Conservation (phyloP, 352 stramenopile genomes). For the Phytophthora aleatoria region DNA sequence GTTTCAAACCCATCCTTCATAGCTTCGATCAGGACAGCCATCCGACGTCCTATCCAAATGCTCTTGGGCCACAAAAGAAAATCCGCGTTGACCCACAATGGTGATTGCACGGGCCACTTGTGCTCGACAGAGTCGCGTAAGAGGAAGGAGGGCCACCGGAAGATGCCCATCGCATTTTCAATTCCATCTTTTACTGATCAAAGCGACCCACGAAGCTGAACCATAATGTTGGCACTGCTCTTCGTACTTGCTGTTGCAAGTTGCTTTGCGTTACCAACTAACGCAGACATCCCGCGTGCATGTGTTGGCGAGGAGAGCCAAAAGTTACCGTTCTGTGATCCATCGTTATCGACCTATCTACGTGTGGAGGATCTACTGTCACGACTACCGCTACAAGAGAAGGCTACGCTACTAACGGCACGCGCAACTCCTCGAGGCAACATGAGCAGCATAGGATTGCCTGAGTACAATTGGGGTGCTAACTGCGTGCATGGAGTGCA, state of each 20-base stretch:
- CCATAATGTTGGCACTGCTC: not conserved
- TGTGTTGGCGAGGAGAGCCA: slow-evolving; percentile 34
- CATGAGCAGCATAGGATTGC: slow-evolving; percentile 79
- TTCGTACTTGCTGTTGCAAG: slow-evolving; percentile 11
- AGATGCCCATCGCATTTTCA: not conserved
- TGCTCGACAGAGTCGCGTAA: slow-evolving; percentile 3
- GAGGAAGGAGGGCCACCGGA: not conserved
- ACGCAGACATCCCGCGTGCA: slow-evolving; percentile 48
- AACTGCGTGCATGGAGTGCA: slow-evolving; percentile 93
- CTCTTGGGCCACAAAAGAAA: slow-evolving; percentile 1
- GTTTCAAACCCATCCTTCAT: not conserved
- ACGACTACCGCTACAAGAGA: slow-evolving; percentile 67
- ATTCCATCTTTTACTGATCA: not conserved
- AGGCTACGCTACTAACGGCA: slow-evolving; percentile 63
- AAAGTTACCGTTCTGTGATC: slow-evolving; percentile 45
- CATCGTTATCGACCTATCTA: slow-evolving; percentile 43
- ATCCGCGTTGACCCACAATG: not conserved
- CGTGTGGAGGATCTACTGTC: slow-evolving; percentile 78
- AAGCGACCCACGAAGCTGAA: not conserved
- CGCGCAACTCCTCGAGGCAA: slow-evolving; percentile 60
- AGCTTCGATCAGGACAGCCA: not conserved
- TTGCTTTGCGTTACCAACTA: slow-evolving; percentile 1
- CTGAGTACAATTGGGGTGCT: slow-evolving; percentile 92
- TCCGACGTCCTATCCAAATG: slow-evolving; percentile 6
- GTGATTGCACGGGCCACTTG: not conserved